Evolutionary conservation across 1,284 basidiomycete species (phyloP), one percentile per base, ranked within the genome.

Genomic region (Melampsora americana): DNA sequence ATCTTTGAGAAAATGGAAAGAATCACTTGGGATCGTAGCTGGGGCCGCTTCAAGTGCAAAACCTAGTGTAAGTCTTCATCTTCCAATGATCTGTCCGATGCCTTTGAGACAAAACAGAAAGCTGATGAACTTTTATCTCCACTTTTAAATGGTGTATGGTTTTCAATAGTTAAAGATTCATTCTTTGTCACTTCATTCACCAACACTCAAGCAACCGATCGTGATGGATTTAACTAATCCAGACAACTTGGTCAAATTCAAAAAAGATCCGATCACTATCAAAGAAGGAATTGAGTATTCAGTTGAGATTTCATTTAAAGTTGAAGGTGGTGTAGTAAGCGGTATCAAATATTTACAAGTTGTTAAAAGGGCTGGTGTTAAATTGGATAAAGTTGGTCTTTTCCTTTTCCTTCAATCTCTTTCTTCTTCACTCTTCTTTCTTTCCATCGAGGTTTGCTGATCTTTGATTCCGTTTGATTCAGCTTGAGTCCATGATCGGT

Each of bases 321-420:
- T 93, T 78, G 92, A 93, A 82, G 89, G 92, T 83, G 90, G 89
- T 42, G 90, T 94, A 81, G 89, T 92, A 78, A 91, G 92, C 77
- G 92, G 92, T 72, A 88, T 91, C 59, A 88, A 90, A 79, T 95
- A 94, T 81, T 85, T 94, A 66, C 83, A 83, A 76, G 82, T 92
- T 64, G 92, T 92, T 77, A 93, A 92, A 84, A 88, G 90, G 18
- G 84, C 87, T 5, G 89, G 90, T 39, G 70, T 93, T 42, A 81
- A 80, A 32, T 80, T 82, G 79, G 74, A 80, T 79, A 78, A 78
- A 50, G 71, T 75, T 23, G 0, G 7, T 28, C 12, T 18, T n/a
- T 46, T 50, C 14, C 14, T 9, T 59, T 59, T 23, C n/a, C n/a
- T n/a, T n/a, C n/a, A n/a, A n/a, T 30, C n/a, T 28, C 28, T 46